These are phyloP conservation scores for Pichiaceae sp. DNA, from an alignment of 1,139 yeast species.

Conservation along the genomic window DNA sequence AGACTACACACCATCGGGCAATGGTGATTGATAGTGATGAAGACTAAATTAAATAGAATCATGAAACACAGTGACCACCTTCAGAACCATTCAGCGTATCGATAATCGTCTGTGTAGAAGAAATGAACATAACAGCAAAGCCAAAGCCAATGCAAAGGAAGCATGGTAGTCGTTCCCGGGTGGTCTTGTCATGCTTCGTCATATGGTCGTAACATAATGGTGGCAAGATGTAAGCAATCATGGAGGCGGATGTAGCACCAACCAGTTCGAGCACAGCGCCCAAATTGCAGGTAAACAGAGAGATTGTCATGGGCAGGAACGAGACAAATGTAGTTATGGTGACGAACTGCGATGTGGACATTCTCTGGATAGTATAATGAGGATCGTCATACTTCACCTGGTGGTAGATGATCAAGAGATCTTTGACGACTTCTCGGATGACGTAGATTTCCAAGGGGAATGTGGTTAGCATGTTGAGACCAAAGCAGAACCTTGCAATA, in stretches of 20 bases:
- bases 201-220: slow-evolving; percentile 73
- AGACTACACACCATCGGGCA: slow-evolving; percentile 1
- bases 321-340: slow-evolving; percentile 62
- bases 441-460: slow-evolving; percentile 88
- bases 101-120: slow-evolving; percentile 64
- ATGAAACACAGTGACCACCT: slow-evolving; percentile 34
- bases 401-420: slow-evolving; percentile 33
- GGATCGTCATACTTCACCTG: slow-evolving; percentile 8
- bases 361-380: slow-evolving; percentile 23
- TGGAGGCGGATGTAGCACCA: slow-evolving; percentile 88
- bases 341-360: slow-evolving; percentile 46
- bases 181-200: slow-evolving; percentile 38
- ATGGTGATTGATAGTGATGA: slow-evolving; percentile 1
- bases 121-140: slow-evolving; percentile 62
- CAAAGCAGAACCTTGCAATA: slow-evolving; percentile 85
- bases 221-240: slow-evolving; percentile 88
- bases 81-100: slow-evolving; percentile 35
- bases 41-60: background rate
- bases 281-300: slow-evolving; percentile 76
- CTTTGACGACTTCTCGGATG: slow-evolving; percentile 74
- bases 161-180: slow-evolving; percentile 42
- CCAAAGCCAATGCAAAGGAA: slow-evolving; percentile 66
- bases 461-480: slow-evolving; percentile 90
- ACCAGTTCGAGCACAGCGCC: slow-evolving; percentile 85
- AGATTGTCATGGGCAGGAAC: slow-evolving; percentile 62